A percentile compares a stretch with the other conserved stretches of the same genome.
These are phyloP conservation scores for Parachaetomium inaequale DNA, from an alignment of 495 filamentous ascomycete species.

Conservation along the genomic window DNA sequence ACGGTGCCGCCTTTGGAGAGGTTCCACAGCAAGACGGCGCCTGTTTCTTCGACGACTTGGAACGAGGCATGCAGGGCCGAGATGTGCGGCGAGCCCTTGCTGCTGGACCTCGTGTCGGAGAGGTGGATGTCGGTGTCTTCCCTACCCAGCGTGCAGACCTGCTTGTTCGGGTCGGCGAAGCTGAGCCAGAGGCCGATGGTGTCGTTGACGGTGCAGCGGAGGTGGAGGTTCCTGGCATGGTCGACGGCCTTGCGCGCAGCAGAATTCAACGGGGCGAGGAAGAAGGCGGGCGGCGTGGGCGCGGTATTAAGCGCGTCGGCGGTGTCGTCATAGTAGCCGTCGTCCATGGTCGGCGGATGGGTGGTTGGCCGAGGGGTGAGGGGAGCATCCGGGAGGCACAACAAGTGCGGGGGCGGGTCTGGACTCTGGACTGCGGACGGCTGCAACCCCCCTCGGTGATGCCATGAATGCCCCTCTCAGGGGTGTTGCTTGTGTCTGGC, in stretches of 20 bases:
- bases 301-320: neutral
- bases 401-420: slow-evolving; percentile 7
- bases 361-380: slow-evolving; percentile 1
- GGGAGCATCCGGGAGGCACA: neutral
- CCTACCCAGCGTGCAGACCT: slow-evolving; percentile 24
- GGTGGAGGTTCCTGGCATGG: neutral
- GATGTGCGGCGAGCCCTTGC: slow-evolving; percentile 22
- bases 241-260: slow-evolving; percentile 10
- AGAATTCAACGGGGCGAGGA: neutral
- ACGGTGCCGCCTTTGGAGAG: slow-evolving; percentile 22
- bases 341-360: slow-evolving; percentile 5
- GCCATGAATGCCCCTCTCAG: slow-evolving; percentile 3
- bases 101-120: slow-evolving; percentile 16
- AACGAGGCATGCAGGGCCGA: slow-evolving; percentile 30
- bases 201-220: neutral
- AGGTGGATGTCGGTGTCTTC: slow-evolving; percentile 28
- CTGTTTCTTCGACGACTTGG: slow-evolving; percentile 23
- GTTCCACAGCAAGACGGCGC: slow-evolving; percentile 32
- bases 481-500: neutral
- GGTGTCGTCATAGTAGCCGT: neutral
- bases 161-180: slow-evolving; percentile 20
- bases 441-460: neutral
- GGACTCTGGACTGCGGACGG: neutral
- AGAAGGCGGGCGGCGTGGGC: neutral
- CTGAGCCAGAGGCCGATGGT: slow-evolving; percentile 26